Evolutionary conservation across 2,329 filamentous ascomycete species (phyloP).

Genomic region (Lomentospora prolificans): DNA sequence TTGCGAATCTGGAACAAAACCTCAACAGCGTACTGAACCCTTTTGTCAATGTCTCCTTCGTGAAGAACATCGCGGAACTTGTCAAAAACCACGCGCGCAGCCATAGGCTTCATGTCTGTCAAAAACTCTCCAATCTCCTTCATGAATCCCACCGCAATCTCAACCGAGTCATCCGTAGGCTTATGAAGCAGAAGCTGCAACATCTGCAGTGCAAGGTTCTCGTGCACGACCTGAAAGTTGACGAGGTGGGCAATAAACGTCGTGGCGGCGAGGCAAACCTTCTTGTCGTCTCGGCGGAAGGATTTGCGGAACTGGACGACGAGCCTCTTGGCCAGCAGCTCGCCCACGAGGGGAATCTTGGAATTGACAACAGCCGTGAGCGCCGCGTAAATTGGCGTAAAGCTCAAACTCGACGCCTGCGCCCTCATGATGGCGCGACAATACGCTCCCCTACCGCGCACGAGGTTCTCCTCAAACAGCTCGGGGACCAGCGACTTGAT

Average conservation of each 20-base stretch:
- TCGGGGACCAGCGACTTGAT: slow-evolving; percentile 97
- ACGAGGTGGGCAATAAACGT: slow-evolving; percentile 92
- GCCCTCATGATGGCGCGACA: slow-evolving; percentile 98
- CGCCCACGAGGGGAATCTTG: slow-evolving; percentile 88
- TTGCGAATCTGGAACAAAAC: slow-evolving; percentile 94
- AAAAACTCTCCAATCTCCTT: slow-evolving; percentile 88
- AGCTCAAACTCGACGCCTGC: slow-evolving; percentile 88
- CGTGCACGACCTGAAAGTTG: slow-evolving; percentile 92
- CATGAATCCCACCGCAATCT: slow-evolving; percentile 90
- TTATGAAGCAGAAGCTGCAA: slow-evolving; percentile 86
- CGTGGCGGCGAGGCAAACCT: slow-evolving; percentile 84
- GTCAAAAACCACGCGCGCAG: slow-evolving; percentile 85
- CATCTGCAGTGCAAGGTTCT: slow-evolving; percentile 88
- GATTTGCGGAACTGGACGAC: slow-evolving; percentile 91
- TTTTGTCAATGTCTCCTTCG: slow-evolving; percentile 93
- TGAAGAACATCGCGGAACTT: slow-evolving; percentile 93
- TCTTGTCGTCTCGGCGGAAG: slow-evolving; percentile 94
- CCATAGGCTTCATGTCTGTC: slow-evolving; percentile 87
- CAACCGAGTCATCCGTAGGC: slow-evolving; percentile 93
- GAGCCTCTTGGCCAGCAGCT: slow-evolving; percentile 75
- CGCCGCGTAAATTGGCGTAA: slow-evolving; percentile 91
- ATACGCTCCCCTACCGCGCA: slow-evolving; percentile 84
- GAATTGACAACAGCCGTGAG: slow-evolving; percentile 97
- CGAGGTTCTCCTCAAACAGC: slow-evolving; percentile 86
- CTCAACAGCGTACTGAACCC: slow-evolving; percentile 99